Evolutionary conservation across 2,329 filamentous ascomycete genomes (phyloP), one percentile per base, ranked within the genome.

Genomic region (Aotearoamyces nothofagi): DNA sequence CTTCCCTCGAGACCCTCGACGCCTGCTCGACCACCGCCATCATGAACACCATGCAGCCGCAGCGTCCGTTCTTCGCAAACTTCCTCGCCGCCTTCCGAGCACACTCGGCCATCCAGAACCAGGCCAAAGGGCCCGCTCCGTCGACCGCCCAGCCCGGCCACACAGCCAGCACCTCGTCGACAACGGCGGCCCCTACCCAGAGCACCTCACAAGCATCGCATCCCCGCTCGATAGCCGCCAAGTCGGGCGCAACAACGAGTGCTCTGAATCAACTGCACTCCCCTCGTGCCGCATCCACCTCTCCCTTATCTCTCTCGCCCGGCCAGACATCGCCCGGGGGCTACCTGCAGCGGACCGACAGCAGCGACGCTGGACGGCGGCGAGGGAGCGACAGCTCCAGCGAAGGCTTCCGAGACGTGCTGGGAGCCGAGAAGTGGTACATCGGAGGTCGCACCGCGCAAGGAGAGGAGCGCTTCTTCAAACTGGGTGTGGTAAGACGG

Each of bases 381-480:
- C 35, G 79, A 32, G 79, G 78, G 15, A 82, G 76, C 40, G 78
- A 84, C 41, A 81, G 74, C 51, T 78, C 69, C 37, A 74, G 66
- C 30, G 79, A 84, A 44, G 79, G 78, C 2, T 84, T 84, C 50
- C 60, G 77, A 29, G 78, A 84, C 36, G 74, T 73, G 19, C 52
- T 72, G 27, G 77, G 75, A 2, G 66, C 69, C 2, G 79, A 86
- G 39, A 83, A 80, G 54, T 82, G 78, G 76, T 86, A 84, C 45
- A 79, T 86, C 31, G 79, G 79, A 13, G 79, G 79, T 5, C 59
- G 77, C 45, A 84, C 78, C 15, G 77, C 78, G 1, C 64, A 57
- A 2, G 79, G 79, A n/a, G 79, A 86, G 45, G 79, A 86, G 49
- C 69, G 69, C 44, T 84, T 82, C 55, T 86, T 84, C 52, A 82